Percentiles rank a stretch among this genome's conserved stretches.
phyloP scores from a whole-genome alignment of 352 stramenopile genomes.

The Phytophthora sp. region DNA sequence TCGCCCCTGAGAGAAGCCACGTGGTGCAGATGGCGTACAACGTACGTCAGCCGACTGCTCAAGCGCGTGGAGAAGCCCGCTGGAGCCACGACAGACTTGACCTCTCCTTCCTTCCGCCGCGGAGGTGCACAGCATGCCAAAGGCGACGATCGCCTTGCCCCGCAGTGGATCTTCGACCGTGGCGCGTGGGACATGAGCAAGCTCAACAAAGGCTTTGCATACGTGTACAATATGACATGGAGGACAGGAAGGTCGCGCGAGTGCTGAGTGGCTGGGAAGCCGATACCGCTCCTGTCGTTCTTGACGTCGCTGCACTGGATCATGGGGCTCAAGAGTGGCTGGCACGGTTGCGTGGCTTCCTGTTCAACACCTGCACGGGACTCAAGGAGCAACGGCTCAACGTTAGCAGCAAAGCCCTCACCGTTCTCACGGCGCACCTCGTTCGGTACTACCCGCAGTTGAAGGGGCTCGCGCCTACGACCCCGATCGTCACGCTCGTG shows the following conservation, averaged over 20 bases:
- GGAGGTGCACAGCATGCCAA: not conserved
- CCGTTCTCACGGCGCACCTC: not conserved
- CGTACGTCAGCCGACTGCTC: not conserved
- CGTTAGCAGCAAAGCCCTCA: not conserved
- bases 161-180: not conserved
- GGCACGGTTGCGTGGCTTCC: not conserved
- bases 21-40: too few species aligned
- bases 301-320: not conserved
- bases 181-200: not conserved
- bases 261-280: not conserved
- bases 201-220: not conserved
- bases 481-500: not conserved
- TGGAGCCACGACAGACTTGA: not conserved
- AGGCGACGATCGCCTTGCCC: not conserved
- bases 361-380: not conserved
- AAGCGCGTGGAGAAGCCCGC: not conserved
- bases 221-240: not conserved
- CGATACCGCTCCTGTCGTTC: not conserved
- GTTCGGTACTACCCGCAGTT: not conserved
- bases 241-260: not conserved
- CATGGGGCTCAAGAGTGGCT: not conserved
- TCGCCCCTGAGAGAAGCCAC: too few species aligned
- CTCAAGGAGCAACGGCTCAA: not conserved
- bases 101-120: not conserved
- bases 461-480: constrained; percentile 3